These are phyloP conservation scores for Acacia concinna DNA, from an alignment of 331 rosid species.

Conservation along the genomic window DNA sequence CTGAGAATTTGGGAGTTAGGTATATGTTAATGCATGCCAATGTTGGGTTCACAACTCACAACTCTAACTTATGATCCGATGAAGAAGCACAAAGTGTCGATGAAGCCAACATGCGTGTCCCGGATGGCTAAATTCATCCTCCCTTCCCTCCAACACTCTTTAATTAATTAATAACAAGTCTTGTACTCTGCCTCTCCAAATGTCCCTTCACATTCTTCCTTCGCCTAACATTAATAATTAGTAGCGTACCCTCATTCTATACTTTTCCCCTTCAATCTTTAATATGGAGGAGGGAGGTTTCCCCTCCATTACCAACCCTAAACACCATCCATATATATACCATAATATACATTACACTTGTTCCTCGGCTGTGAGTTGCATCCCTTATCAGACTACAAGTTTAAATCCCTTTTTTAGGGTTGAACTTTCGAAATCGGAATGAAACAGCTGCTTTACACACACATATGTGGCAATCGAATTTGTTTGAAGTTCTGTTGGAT, in stretches of 20 bases:
- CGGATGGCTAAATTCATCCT: constrained; percentile 37
- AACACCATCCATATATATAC: not conserved
- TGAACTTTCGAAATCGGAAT: too few species aligned
- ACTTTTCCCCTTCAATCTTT: not conserved
- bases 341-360: too few species aligned
- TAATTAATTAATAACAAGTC: not conserved
- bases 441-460: too few species aligned
- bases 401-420: too few species aligned
- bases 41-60: not conserved
- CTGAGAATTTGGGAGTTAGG: constrained; percentile 16
- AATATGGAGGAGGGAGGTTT: not conserved
- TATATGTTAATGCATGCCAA: not conserved
- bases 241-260: too few species aligned
- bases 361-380: too few species aligned
- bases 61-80: not conserved
- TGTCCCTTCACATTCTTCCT: not conserved
- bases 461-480: too few species aligned
- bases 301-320: not conserved
- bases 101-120: constrained; percentile 40
- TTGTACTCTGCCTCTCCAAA: constrained; percentile 1
- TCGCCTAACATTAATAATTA: not conserved
- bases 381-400: not conserved
- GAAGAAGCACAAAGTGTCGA: constrained; percentile 7
- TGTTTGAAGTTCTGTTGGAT: too few species aligned
- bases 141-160: constrained; percentile 11